Evolutionary conservation across 2,329 filamentous ascomycete genomes (phyloP), one percentile per base, ranked within the genome.

Genomic region (Calycina herbarum): DNA sequence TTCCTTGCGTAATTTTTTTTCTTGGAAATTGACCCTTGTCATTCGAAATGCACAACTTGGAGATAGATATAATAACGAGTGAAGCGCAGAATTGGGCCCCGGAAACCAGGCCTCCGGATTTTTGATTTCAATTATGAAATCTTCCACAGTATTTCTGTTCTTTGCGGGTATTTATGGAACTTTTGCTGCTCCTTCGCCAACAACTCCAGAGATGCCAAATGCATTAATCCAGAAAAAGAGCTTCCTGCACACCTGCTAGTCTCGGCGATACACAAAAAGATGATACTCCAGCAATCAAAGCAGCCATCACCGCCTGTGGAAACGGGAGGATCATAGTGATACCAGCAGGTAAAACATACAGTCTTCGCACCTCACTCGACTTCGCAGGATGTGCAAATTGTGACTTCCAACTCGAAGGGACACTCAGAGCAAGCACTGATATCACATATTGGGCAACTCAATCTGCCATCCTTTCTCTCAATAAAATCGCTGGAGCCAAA

Each of bases 321-420:
- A 73, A 76, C 7, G 78, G 79, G 13, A 81, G 81, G 17, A 80
- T 77, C 0, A 81, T 83, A 20, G 71, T 80, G 1, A 77, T 83
- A 40, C 80, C 80, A 0, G 71, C 76, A 0, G 77, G 76, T 7
- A 74, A 69, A 4, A 81, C 79, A 0, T 83, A 81, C 71, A 76
- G 76, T 64, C 72, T 83, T 24, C 78, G 78, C 64, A 79, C 78
- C 17, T 76, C 77, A 0, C 71, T 83, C 10, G 75, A 79, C 57
- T 79, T 82, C 45, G 73, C 74, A 0, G 78, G 77, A 1, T 82
- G 82, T 69, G 69, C 67, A 3, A 75, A 73, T n/a, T 83, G 82
- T 67, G 78, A 79, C 48, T 75, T 83, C 58, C 78, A 82, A 66
- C 73, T 83, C 6, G 80, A 83, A 64, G 82, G 81, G 0, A 73